Base-by-base conservation (phyloP, 2,329 filamentous ascomycete species). In the Lachnellula willkommii region DNA sequence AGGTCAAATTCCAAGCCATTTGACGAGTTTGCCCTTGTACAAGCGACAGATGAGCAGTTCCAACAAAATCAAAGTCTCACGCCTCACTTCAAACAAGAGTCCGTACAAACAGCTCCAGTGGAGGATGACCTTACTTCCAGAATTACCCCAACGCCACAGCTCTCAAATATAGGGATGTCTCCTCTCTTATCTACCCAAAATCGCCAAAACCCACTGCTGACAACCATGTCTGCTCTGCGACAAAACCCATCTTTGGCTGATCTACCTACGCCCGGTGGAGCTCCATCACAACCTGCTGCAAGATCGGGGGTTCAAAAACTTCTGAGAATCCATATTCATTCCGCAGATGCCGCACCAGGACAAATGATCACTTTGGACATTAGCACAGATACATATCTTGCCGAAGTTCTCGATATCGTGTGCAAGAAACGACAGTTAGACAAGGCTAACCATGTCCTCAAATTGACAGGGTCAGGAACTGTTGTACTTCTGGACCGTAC, bases 321-420 rank as follows among this genome's bases (percentile, higher is more conserved):
- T 3, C 71, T 93, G 47, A 82, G 82, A 14, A 81, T 93, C 49
- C 85, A 90, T 68, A 88, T 90, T 62, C 77, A 83, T 71, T 84
- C 82, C 5, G 80, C 84, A 0, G 87, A 91, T 66, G 77, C 83
- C 5, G 79, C 87, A 8, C 83, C 88, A 47, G 86, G 87, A n/a
- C 86, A 87, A 66, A 83, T 85, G 74, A 80, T 90, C 24, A 86
- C 84, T 1, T 74, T 92, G 17, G 84, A 89, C 59, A 88, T 90
- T 47, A 92, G 87, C 0, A 90, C 88, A 0, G 88, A 93, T 63
- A 93, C 86, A 32, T 94, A 92, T 69, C 82, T 94, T 46, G 88
- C 87, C 45, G 89, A 94, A 69, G 83, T 94, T 28, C 83, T 93
- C 51, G 89, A 93, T 66, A 78, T 84, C 61, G 85, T 89, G 2